Evolutionary conservation across 495 filamentous ascomycete species (phyloP).

Genomic region (Aspergillus kassunensis): DNA sequence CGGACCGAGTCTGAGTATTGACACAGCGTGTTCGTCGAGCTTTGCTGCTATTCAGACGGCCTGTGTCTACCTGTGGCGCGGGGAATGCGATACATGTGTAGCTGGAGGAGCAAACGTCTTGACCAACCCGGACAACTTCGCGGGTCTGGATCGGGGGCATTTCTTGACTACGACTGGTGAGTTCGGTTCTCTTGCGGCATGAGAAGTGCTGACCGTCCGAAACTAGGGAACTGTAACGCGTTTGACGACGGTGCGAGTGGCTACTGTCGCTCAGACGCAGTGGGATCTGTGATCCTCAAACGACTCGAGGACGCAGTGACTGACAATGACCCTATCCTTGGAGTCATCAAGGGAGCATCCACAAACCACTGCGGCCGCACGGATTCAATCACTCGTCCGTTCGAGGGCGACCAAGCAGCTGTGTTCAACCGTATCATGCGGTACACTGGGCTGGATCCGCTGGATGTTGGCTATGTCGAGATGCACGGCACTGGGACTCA

Average conservation of each 20-base stretch:
- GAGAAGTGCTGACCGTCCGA: no score
- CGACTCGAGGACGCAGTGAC: conserved; percentile 39
- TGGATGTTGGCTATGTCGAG: conserved; percentile 50
- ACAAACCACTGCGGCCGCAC: conserved; percentile 48
- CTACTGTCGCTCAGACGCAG: conserved; percentile 58
- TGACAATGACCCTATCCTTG: conserved; percentile 44
- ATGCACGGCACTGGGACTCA: conserved; percentile 47
- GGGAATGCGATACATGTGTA: conserved; percentile 66
- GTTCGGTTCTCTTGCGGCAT: no score
- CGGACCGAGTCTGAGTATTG: neutral
- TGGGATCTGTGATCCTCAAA: conserved; percentile 43
- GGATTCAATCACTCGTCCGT: conserved; percentile 42
- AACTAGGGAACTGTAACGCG: conserved; percentile 64
- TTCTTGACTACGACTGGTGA: conserved; percentile 65
- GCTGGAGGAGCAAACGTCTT: conserved; percentile 65
- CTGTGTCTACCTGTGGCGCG: conserved; percentile 59
- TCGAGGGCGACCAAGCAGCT: conserved; percentile 44
- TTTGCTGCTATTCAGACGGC: neutral
- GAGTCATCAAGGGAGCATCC: conserved; percentile 24
- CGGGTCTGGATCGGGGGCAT: conserved; percentile 62
- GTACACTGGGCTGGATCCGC: conserved; percentile 44
- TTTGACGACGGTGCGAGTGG: conserved; percentile 67
- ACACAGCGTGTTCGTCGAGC: neutral
- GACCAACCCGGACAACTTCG: conserved; percentile 65
- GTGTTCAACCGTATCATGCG: conserved; percentile 41